Conservation (phyloP, 2,329 filamentous ascomycete genomes). For the Diaporthe aspalathi region DNA sequence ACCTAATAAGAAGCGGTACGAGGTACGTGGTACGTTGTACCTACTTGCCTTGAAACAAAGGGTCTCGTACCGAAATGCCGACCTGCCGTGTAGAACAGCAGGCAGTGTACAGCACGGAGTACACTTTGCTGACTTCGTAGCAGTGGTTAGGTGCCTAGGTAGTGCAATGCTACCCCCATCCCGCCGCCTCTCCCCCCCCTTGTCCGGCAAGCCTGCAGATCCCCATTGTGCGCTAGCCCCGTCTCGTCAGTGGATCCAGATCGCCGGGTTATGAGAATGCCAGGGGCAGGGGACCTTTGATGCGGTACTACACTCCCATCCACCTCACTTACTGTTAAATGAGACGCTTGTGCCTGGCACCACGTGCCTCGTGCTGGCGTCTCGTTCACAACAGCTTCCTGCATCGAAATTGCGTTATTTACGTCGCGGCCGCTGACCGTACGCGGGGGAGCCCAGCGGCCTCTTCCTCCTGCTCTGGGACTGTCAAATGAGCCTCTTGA, state of each 20-base stretch:
- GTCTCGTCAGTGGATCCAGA: conserved; percentile 7
- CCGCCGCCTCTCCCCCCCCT: background rate
- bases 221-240: conserved; percentile 15
- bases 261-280: conserved; percentile 15
- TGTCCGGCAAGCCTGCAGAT: conserved; percentile 28
- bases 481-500: background rate
- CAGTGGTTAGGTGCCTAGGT: no score
- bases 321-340: conserved; percentile 5
- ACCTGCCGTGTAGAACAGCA: background rate
- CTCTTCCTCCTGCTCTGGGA: background rate
- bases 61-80: conserved; percentile 30
- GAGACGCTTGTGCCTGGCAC: conserved; percentile 1
- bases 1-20: no score
- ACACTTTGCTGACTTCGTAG: no score
- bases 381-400: background rate
- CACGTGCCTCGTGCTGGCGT: background rate
- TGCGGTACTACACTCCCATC: conserved; percentile 22
- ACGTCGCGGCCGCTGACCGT: background rate
- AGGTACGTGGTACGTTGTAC: conserved; percentile 13
- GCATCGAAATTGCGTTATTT: conserved; percentile 1
- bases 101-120: no score
- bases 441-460: background rate
- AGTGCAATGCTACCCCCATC: conserved; percentile 2
- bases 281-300: conserved; percentile 23
- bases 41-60: conserved; percentile 27